Evolutionary conservation across 306 rosid genomes (phyloP), one percentile per base, ranked within the genome.

Genomic region (Cyamopsis tetragonoloba): DNA sequence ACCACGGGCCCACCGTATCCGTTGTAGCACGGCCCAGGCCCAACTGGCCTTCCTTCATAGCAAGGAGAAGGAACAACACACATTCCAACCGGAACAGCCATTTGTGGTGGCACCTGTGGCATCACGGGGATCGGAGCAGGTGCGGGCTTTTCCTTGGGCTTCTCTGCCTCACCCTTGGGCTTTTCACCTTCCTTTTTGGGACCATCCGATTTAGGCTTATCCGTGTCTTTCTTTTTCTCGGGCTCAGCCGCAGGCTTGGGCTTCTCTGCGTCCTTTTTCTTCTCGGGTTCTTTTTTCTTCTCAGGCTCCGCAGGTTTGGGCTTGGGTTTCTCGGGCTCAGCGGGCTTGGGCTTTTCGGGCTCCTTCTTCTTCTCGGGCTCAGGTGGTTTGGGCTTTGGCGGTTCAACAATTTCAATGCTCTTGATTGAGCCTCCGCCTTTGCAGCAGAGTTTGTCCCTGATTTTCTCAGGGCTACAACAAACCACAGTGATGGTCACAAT

Each of bases 391-490:
- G 78, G 69, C 71, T 72, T 77, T 4, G 87, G 78, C 2, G 68
- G 87, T 1, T 80, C 90, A 13, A 50, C 55, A 64, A 92, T 86
- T 35, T 87, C 91, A 38, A 92, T 87, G 83, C 87, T 65, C 68
- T 79, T 85, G 34, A 92, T 79, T 4, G 60, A 42, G 1, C 86
- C 79, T 2, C 96, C 77, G 3, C 89, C 88, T 72, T 87, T 89
- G 66, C 19, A 59, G 24, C 87, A 79, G 10, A 89, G 61, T 62
- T 84, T 86, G 55, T 84, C 85, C 58, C 83, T 74, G 1, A 92
- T 80, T 76, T 81, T 92, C 43, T 92, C 98, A 0, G 96, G 98
- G 50, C 70, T 66, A 23, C 96, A 87, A 12, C 96, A 87, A 0
- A 85, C 87, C 55, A 92, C 98, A 22, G 60, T 87, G 79, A 89